Percentiles rank a stretch among this genome's conserved stretches.
Conservation (phyloP, 1,139 yeast species). For the Geotrichum armillariae region DNA sequence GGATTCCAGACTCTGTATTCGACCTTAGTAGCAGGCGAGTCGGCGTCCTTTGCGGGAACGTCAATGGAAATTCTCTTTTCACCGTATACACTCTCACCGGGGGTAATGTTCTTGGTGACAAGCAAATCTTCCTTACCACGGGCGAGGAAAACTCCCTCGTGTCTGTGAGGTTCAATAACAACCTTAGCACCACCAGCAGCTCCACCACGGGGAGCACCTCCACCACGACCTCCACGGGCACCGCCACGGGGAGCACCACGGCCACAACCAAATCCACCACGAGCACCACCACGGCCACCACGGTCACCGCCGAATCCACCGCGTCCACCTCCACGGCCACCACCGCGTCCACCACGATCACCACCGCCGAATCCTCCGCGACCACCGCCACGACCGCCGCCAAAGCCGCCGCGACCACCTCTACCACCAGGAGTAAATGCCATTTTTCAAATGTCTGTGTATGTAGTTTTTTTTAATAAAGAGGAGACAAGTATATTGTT, state of each 20-base stretch:
- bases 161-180: slow-evolving; percentile 61
- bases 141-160: slow-evolving; percentile 20
- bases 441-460: slow-evolving; percentile 1
- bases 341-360: slow-evolving; percentile 43
- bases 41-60: slow-evolving; percentile 86
- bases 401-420: slow-evolving; percentile 29
- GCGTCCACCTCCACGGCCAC: slow-evolving; percentile 38
- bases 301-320: slow-evolving; percentile 35
- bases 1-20: slow-evolving; percentile 99
- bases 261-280: slow-evolving; percentile 41
- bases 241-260: too few species aligned
- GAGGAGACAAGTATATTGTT: background rate
- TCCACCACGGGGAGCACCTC: slow-evolving; percentile 63
- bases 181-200: slow-evolving; percentile 91
- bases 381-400: slow-evolving; percentile 40
- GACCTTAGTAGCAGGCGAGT: slow-evolving; percentile 84
- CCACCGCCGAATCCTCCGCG: slow-evolving; percentile 37
- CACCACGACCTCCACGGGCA: slow-evolving; percentile 50
- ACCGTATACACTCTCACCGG: slow-evolving; percentile 85
- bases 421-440: slow-evolving; percentile 18
- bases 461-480: background rate
- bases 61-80: slow-evolving; percentile 94
- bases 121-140: slow-evolving; percentile 95
- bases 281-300: slow-evolving; percentile 39
- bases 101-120: slow-evolving; percentile 94